phyloP scores from a whole-genome alignment of 2,329 filamentous ascomycete genomes.

The Trichoderma arundinaceum region DNA sequence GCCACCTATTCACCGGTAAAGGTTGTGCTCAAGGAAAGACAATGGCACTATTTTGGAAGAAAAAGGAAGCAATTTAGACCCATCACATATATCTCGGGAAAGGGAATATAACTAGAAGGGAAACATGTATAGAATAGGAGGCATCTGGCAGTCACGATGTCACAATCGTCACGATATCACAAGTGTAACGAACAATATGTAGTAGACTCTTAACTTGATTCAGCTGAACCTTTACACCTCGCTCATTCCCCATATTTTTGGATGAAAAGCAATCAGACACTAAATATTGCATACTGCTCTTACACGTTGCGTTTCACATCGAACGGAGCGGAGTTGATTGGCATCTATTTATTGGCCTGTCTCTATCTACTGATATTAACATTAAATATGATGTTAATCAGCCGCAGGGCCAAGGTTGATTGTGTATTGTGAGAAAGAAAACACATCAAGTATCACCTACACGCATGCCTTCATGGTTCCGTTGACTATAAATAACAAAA shows the following conservation, averaged over 20 bases:
- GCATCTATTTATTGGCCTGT: slow-evolving; percentile 21
- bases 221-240: no score
- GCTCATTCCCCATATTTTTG: no score
- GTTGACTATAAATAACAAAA: slow-evolving; percentile 1
- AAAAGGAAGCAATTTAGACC: background rate
- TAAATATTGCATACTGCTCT: background rate
- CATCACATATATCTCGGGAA: background rate
- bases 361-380: slow-evolving; percentile 15
- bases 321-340: background rate
- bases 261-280: no score
- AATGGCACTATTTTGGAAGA: background rate
- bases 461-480: slow-evolving; percentile 7
- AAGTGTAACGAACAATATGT: background rate
- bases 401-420: slow-evolving; percentile 10
- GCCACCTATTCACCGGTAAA: background rate
- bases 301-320: background rate
- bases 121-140: slow-evolving; percentile 5
- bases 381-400: background rate
- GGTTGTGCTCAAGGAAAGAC: background rate
- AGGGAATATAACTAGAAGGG: background rate
- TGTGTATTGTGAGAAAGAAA: background rate
- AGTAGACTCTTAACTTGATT: background rate
- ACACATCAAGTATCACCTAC: background rate
- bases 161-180: background rate
- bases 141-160: background rate